phyloP scores from a whole-genome alignment of 352 stramenopile species.

The Phytophthora melonis region DNA sequence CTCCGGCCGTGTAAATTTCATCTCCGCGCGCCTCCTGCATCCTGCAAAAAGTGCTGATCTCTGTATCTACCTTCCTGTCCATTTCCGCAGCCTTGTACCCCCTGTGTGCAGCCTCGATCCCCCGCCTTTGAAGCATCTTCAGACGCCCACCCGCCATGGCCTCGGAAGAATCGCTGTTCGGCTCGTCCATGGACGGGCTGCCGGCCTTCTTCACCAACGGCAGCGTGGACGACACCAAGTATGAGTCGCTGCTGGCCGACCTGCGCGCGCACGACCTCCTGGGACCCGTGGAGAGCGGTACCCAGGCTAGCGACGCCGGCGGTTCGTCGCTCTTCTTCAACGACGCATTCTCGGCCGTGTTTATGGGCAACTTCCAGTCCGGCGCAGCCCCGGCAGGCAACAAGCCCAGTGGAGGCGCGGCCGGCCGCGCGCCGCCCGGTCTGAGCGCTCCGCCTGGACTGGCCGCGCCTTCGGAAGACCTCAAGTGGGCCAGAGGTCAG shows the following conservation, averaged over 20 bases:
- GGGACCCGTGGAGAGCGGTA: conserved; percentile 63
- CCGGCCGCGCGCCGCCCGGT: conserved; percentile 50
- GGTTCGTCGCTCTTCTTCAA: conserved; percentile 87
- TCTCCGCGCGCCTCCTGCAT: conserved; percentile 2
- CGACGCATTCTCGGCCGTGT: conserved; percentile 84
- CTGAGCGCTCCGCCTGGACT: conserved; percentile 69
- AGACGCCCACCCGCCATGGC: conserved; percentile 37
- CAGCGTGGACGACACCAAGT: conserved; percentile 88
- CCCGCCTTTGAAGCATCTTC: background rate
- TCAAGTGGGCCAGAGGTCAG: conserved; percentile 85
- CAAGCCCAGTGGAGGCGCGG: conserved; percentile 28
- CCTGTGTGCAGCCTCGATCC: background rate
- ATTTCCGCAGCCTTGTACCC: conserved; percentile 5
- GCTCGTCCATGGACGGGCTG: conserved; percentile 56
- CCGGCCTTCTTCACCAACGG: conserved; percentile 85
- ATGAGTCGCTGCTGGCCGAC: conserved; percentile 87
- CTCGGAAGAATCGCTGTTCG: conserved; percentile 54
- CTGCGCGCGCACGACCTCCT: conserved; percentile 86
- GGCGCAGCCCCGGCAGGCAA: background rate
- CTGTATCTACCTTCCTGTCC: background rate
- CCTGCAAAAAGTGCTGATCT: conserved; percentile 8
- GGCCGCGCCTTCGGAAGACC: conserved; percentile 65
- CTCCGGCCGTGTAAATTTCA: conserved; percentile 22
- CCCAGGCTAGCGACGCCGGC: conserved; percentile 21
- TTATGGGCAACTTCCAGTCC: conserved; percentile 84